These are phyloP conservation scores for Moringa oleifera DNA, from an alignment of 345 rosid species.

Conservation along the genomic window DNA sequence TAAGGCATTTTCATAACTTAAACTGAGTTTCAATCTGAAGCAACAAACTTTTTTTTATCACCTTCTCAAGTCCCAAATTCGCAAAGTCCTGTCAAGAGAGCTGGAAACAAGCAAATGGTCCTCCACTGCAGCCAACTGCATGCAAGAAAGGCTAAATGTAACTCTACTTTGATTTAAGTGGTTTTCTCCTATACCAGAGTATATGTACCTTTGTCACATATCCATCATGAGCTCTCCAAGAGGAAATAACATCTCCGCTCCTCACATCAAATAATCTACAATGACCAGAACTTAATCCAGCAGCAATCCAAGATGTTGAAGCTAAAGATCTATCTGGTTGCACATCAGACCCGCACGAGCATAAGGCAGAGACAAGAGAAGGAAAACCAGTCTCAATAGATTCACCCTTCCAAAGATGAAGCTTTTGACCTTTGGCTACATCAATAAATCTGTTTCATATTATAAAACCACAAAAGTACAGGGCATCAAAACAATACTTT, in stretches of 20 bases:
- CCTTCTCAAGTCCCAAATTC: constrained; percentile 90
- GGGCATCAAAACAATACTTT: constrained; percentile 9
- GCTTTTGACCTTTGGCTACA: constrained; percentile 62
- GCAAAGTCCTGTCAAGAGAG: constrained; percentile 74
- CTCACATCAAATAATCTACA: constrained; percentile 76
- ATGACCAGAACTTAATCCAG: constrained; percentile 88
- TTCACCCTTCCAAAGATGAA: constrained; percentile 85
- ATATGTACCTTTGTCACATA: constrained; percentile 68
- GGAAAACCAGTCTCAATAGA: constrained; percentile 59
- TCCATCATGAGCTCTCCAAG: constrained; percentile 93
- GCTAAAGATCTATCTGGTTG: constrained; percentile 39
- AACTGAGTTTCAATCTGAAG: background rate
- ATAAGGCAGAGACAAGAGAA: constrained; percentile 78
- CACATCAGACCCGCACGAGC: constrained; percentile 60
- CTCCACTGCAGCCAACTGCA: constrained; percentile 80
- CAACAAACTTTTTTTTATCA: constrained; percentile 16
- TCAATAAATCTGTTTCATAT: constrained; percentile 58
- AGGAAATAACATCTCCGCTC: constrained; percentile 57
- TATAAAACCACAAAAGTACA: constrained; percentile 4
- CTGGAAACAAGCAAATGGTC: constrained; percentile 87
- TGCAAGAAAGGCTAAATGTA: constrained; percentile 9
- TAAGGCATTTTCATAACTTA: too few relatives aligned
- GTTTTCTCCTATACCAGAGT: constrained; percentile 5
- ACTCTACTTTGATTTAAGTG: constrained; percentile 3
- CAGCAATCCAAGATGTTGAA: constrained; percentile 73